These are phyloP conservation scores for Fusarium sp. DNA, from an alignment of 2,329 filamentous ascomycete species.

Conservation along the genomic window DNA sequence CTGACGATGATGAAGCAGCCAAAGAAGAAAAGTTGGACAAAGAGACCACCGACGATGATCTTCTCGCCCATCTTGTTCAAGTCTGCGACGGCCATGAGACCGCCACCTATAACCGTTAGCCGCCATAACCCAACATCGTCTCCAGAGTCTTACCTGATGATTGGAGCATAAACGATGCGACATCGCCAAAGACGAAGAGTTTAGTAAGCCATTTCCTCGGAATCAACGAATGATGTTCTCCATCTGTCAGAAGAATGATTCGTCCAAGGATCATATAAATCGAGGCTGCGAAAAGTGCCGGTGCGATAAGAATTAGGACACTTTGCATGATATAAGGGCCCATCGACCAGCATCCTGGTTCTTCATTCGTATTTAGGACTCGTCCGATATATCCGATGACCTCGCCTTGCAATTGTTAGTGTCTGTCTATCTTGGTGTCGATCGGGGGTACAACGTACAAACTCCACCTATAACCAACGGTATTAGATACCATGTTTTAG, in stretches of 20 bases:
- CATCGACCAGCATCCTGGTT: conserved; percentile 53
- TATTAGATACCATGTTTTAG: conserved; percentile 45
- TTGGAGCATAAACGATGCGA: conserved; percentile 57
- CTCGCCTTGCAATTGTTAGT: conserved; percentile 39
- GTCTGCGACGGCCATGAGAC: conserved; percentile 40
- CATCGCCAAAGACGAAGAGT: conserved; percentile 64
- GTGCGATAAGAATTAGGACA: conserved; percentile 54
- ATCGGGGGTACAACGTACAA: conserved; percentile 21
- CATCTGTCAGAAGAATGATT: conserved; percentile 54
- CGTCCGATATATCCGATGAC: conserved; percentile 60
- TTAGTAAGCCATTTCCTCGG: conserved; percentile 60
- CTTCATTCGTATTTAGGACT: conserved; percentile 54
- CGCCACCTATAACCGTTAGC: conserved; percentile 32
- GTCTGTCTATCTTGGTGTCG: not conserved
- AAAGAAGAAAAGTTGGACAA: conserved; percentile 68
- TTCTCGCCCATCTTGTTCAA: conserved; percentile 54
- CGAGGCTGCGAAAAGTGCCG: conserved; percentile 59
- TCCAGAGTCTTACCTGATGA: conserved; percentile 22
- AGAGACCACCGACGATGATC: conserved; percentile 64
- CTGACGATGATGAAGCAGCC: conserved; percentile 63
- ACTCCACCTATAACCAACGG: conserved; percentile 43
- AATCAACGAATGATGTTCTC: conserved; percentile 56
- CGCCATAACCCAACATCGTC: not conserved
- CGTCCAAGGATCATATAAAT: conserved; percentile 62
- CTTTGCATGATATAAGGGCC: conserved; percentile 56